Evolutionary conservation across 1,284 basidiomycete genomes (phyloP).

Genomic region (Leccinum pseudoinsigne): DNA sequence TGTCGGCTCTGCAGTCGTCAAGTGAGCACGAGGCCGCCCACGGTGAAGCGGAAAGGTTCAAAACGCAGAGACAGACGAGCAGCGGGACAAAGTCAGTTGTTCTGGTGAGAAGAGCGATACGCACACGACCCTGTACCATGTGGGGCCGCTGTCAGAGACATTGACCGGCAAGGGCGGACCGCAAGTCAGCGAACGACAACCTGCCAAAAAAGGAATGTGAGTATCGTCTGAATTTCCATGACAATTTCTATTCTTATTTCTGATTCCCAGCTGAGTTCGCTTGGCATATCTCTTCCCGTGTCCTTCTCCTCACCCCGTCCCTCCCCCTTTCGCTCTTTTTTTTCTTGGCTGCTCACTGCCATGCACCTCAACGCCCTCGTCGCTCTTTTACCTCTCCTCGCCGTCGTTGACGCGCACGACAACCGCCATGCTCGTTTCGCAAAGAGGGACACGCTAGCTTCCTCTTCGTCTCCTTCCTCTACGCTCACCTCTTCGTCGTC

Average conservation of each 20-base stretch:
- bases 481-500: constrained; percentile 26
- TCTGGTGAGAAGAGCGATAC: not conserved
- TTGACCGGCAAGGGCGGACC: not conserved
- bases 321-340: constrained; percentile 7
- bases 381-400: constrained; percentile 44
- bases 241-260: not conserved
- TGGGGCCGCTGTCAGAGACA: not conserved
- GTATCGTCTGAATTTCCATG: not conserved
- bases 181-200: not conserved
- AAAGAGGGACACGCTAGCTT: constrained; percentile 24
- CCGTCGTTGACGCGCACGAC: constrained; percentile 36
- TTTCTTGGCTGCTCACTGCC: constrained; percentile 18
- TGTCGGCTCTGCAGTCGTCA: not conserved
- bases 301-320: not conserved
- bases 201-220: not conserved
- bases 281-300: not conserved
- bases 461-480: constrained; percentile 25
- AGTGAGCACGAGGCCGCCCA: not conserved
- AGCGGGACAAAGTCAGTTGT: not conserved
- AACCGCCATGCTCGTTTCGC: constrained; percentile 28
- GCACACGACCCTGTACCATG: not conserved
- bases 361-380: constrained; percentile 47
- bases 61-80: not conserved
- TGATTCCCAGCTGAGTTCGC: not conserved
- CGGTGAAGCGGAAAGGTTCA: not conserved